phyloP scores from a whole-genome alignment of 257 asterid genomes.

The Thymus mandschuricus region DNA sequence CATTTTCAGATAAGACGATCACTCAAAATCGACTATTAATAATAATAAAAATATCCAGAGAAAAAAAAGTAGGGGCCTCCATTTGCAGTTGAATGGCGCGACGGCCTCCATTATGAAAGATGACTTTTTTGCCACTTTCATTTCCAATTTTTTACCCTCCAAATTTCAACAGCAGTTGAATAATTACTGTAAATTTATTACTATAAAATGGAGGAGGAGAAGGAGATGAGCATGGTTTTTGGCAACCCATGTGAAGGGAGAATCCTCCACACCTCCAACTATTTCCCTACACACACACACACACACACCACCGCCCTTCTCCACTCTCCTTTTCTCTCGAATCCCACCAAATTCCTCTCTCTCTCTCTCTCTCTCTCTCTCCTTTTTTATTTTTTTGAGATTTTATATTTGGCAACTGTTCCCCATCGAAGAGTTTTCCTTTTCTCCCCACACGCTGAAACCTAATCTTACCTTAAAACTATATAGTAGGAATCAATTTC shows the following conservation, averaged over 20 bases:
- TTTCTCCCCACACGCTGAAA: slow-evolving; percentile 23
- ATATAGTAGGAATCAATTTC: background rate
- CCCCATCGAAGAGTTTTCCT: slow-evolving; percentile 16
- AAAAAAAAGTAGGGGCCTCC: no score
- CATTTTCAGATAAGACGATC: no score
- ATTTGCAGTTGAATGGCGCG: no score
- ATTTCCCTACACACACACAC: slow-evolving; percentile 25
- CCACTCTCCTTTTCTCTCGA: slow-evolving; percentile 30
- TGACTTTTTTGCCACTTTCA: no score
- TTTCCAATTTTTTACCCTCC: no score
- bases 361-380: background rate
- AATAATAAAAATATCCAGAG: no score
- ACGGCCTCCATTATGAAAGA: no score
- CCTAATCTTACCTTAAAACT: slow-evolving; percentile 33
- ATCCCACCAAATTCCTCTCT: slow-evolving; percentile 30
- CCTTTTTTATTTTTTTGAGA: no score
- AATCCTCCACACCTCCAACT: slow-evolving; percentile 39
- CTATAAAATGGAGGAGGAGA: no score
- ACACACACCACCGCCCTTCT: slow-evolving; percentile 25
- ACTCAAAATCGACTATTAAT: no score
- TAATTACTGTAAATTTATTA: no score
- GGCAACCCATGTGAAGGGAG: slow-evolving; percentile 57
- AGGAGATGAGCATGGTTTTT: slow-evolving; percentile 9
- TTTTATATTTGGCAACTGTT: slow-evolving; percentile 10
- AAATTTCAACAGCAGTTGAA: no score